Evolutionary conservation across 2,329 filamentous ascomycete species (phyloP).

Genomic region (Fusarium globosum): DNA sequence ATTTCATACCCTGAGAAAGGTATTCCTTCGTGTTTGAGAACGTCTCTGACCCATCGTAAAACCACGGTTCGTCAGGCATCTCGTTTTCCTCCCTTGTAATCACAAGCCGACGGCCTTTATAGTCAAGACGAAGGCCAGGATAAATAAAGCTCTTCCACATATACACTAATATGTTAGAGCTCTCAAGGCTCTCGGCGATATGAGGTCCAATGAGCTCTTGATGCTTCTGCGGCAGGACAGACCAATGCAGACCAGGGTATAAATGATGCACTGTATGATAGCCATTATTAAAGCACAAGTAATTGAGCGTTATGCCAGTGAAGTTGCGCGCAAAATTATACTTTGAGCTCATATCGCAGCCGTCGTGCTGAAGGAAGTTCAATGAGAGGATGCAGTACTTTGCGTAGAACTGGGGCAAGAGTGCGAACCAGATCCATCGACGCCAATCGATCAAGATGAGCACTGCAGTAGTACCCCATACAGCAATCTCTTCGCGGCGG

Average conservation of each 20-base stretch:
- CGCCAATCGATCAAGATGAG: slow-evolving; percentile 17
- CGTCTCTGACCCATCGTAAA: slow-evolving; percentile 1
- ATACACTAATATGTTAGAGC: background rate
- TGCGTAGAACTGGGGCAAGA: slow-evolving; percentile 15
- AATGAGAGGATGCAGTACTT: slow-evolving; percentile 21
- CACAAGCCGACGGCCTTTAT: background rate
- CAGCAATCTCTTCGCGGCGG: slow-evolving; percentile 8
- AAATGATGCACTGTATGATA: slow-evolving; percentile 23
- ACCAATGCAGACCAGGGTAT: slow-evolving; percentile 19
- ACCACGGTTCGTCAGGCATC: slow-evolving; percentile 22
- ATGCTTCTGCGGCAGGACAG: slow-evolving; percentile 11
- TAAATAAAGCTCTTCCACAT: slow-evolving; percentile 22
- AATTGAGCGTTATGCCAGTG: background rate
- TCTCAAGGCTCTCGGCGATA: background rate
- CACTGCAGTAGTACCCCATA: slow-evolving; percentile 6
- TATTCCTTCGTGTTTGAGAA: slow-evolving; percentile 17
- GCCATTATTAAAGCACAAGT: slow-evolving; percentile 21
- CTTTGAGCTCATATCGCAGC: slow-evolving; percentile 22
- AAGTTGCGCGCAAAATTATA: slow-evolving; percentile 27
- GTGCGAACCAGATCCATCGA: slow-evolving; percentile 21
- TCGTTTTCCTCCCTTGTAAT: slow-evolving; percentile 22
- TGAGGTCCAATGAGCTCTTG: slow-evolving; percentile 5
- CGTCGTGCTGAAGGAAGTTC: slow-evolving; percentile 22
- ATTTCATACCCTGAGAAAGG: slow-evolving; percentile 17
- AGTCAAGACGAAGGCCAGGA: slow-evolving; percentile 8